These are phyloP conservation scores for Microstroma glucosiphilum DNA, from an alignment of 1,284 basidiomycete genomes.

Conservation along the genomic window DNA sequence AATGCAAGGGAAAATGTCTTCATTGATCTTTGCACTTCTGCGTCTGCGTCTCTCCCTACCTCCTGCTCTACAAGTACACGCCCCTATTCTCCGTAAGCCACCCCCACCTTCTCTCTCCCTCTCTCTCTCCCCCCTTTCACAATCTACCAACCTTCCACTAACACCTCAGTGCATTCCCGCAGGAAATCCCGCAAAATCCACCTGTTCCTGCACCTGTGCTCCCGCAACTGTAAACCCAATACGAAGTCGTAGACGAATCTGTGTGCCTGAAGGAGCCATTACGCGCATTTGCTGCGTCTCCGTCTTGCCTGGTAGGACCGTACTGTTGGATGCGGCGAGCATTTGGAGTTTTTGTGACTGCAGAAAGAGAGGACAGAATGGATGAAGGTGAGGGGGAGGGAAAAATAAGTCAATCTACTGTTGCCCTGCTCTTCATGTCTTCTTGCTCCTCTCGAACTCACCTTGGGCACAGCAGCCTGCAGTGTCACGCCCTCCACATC, in stretches of 20 bases:
- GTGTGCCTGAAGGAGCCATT: slow-evolving; percentile 73
- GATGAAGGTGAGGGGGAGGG: background rate
- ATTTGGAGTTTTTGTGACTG: slow-evolving; percentile 97
- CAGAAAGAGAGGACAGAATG: slow-evolving; percentile 3
- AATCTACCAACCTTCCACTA: background rate
- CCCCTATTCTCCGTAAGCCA: too few relatives aligned
- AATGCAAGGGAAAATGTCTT: too few relatives aligned
- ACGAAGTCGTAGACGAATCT: slow-evolving; percentile 75
- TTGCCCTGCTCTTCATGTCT: background rate
- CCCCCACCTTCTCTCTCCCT: background rate
- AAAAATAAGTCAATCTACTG: slow-evolving; percentile 10
- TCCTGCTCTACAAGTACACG: too few relatives aligned
- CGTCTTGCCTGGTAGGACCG: slow-evolving; percentile 67
- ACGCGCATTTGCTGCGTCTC: slow-evolving; percentile 96
- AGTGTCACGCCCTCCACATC: slow-evolving; percentile 64
- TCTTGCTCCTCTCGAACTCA: slow-evolving; percentile 49
- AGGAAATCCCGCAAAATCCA: slow-evolving; percentile 65
- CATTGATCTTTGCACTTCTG: too few relatives aligned
- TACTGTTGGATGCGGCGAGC: slow-evolving; percentile 87
- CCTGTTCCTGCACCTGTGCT: slow-evolving; percentile 71
- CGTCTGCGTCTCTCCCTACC: too few relatives aligned
- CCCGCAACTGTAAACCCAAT: slow-evolving; percentile 65
- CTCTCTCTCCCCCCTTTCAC: background rate
- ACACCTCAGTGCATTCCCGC: background rate
- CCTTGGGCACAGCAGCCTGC: slow-evolving; percentile 97